Evolutionary conservation across 768 basidiomycete genomes (phyloP).

Genomic region (Tulasnella sp.): DNA sequence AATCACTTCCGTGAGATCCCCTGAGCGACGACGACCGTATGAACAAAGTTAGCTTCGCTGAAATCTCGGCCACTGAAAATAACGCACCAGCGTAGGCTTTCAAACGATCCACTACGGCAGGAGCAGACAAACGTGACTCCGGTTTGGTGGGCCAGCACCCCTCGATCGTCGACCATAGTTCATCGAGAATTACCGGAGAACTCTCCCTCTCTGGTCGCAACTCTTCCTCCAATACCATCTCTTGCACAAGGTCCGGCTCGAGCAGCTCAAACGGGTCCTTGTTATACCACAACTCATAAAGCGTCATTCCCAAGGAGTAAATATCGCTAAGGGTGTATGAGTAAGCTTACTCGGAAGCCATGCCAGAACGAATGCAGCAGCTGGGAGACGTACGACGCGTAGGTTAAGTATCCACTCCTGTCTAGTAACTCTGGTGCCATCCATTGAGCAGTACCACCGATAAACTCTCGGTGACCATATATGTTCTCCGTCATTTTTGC

Average conservation of each 20-base stretch:
- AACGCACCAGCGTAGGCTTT: background rate
- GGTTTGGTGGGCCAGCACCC: background rate
- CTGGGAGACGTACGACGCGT: background rate
- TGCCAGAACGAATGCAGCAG: background rate
- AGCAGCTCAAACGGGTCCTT: constrained; percentile 2
- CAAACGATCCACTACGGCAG: background rate
- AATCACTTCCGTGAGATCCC: background rate
- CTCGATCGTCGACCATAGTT: background rate
- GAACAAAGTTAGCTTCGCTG: no score
- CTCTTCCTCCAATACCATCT: background rate
- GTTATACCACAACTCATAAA: constrained; percentile 8
- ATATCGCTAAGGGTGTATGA: background rate
- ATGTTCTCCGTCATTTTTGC: constrained; percentile 14
- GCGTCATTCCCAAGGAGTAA: background rate
- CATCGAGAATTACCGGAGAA: background rate
- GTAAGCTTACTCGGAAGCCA: background rate
- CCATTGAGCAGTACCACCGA: constrained; percentile 1
- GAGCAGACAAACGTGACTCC: background rate
- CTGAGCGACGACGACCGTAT: background rate
- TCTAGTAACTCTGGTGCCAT: background rate
- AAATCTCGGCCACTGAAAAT: background rate
- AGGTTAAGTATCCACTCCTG: background rate
- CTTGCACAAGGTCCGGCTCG: background rate
- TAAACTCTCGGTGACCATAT: background rate
- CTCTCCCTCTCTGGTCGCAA: background rate